These are phyloP conservation scores for Dactylis glomerata DNA, from an alignment of 176 grass and related monocot species.

Conservation along the genomic window DNA sequence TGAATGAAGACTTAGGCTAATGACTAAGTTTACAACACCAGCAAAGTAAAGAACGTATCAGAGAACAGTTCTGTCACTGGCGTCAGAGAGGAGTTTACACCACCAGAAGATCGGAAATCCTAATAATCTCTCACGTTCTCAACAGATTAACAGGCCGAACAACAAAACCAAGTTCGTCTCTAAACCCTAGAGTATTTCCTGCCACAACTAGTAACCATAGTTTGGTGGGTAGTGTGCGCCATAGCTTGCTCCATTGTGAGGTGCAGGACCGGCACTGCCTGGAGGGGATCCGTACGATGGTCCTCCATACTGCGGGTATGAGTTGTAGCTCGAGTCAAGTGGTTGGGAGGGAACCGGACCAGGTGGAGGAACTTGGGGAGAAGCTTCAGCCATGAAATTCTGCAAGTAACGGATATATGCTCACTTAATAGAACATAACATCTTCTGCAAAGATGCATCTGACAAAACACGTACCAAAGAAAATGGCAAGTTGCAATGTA, in stretches of 20 bases:
- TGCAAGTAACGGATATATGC: conserved; percentile 25
- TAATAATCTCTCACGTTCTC: background rate
- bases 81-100: conserved; percentile 28
- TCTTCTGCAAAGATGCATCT: background rate
- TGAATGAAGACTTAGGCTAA: background rate
- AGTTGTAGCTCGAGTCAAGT: conserved; percentile 54
- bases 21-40: background rate
- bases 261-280: background rate
- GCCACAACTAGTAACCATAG: conserved; percentile 57
- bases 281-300: conserved; percentile 55
- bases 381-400: conserved; percentile 97
- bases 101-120: conserved; percentile 18
- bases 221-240: conserved; percentile 52
- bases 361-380: conserved; percentile 44
- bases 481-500: background rate
- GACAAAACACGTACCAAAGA: background rate
- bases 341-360: conserved; percentile 29
- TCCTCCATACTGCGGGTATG: conserved; percentile 66
- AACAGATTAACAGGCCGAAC: conserved; percentile 22
- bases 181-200: background rate
- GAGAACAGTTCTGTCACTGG: background rate
- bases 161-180: conserved; percentile 13
- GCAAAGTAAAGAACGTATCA: background rate
- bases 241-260: conserved; percentile 58
- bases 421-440: background rate